These are phyloP conservation scores for Diplosphaera chodatii DNA, from an alignment of 139 green algal species.

Conservation along the genomic window DNA sequence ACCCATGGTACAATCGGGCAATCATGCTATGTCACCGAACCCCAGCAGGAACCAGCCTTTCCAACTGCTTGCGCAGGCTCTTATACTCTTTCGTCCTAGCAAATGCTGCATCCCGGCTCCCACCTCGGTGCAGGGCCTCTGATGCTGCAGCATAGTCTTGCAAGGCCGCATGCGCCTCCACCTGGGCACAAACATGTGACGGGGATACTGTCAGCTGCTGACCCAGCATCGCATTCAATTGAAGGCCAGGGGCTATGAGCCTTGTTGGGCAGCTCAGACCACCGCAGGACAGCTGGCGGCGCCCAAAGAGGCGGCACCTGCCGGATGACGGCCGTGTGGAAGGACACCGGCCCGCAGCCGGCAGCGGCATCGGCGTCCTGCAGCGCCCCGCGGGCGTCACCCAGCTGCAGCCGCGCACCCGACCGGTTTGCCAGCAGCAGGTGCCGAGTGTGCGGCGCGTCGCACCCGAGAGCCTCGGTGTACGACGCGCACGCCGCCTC, in stretches of 20 bases:
- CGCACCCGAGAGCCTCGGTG: slow-evolving; percentile 16
- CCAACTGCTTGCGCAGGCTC: slow-evolving; percentile 4
- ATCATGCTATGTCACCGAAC: neutral
- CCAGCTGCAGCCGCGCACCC: slow-evolving; percentile 27
- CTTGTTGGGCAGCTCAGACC: no score
- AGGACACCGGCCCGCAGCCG: slow-evolving; percentile 25
- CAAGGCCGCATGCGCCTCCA: slow-evolving; percentile 5
- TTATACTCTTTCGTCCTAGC: slow-evolving; percentile 4
- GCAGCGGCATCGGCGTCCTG: slow-evolving; percentile 39
- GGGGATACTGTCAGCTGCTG: no score
- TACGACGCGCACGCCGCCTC: neutral
- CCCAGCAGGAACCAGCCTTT: neutral
- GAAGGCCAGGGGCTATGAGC: no score
- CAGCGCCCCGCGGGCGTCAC: slow-evolving; percentile 36
- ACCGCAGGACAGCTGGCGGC: no score
- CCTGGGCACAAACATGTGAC: slow-evolving; percentile 2
- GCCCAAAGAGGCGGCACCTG: slow-evolving; percentile 39
- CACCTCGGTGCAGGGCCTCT: neutral
- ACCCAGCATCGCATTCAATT: neutral
- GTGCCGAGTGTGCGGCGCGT: slow-evolving; percentile 20
- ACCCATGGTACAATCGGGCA: no score
- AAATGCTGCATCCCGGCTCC: neutral
- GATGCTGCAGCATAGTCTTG: slow-evolving; percentile 2
- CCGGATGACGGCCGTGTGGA: slow-evolving; percentile 47
- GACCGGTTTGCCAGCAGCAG: slow-evolving; percentile 52